A percentile compares a stretch with the other conserved stretches of the same genome.
Conservation (phyloP, 2,329 filamentous ascomycete genomes). For the Ceratocystis alfenasii region DNA sequence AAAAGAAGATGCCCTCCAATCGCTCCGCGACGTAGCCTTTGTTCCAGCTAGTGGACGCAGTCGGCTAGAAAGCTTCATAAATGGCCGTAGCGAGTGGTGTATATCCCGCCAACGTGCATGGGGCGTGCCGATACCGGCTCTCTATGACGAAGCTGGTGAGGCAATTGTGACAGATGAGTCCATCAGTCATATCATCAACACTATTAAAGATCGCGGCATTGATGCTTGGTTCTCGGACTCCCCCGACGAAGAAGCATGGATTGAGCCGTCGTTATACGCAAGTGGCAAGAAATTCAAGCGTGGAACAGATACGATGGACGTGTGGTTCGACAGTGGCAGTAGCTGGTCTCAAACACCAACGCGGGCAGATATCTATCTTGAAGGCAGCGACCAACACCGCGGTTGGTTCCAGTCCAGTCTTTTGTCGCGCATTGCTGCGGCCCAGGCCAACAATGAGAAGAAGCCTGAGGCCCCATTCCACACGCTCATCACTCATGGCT, state of each 20-base stretch:
- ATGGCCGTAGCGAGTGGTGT: conserved; percentile 88
- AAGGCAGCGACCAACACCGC: conserved; percentile 90
- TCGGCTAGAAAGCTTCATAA: conserved; percentile 73
- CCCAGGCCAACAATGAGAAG: neutral
- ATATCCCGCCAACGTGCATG: conserved; percentile 92
- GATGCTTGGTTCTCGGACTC: conserved; percentile 91
- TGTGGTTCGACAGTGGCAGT: conserved; percentile 97
- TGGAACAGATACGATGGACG: conserved; percentile 94
- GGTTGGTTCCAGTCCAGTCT: conserved; percentile 98
- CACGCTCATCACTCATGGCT: conserved; percentile 87
- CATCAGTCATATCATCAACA: conserved; percentile 70
- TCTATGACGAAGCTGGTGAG: conserved; percentile 62
- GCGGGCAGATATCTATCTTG: conserved; percentile 76
- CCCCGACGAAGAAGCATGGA: conserved; percentile 63
- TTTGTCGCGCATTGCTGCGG: conserved; percentile 61
- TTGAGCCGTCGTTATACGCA: conserved; percentile 48
- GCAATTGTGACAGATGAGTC: conserved; percentile 69
- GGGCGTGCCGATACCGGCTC: conserved; percentile 89
- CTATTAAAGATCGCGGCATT: conserved; percentile 66
- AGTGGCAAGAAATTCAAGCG: conserved; percentile 48
- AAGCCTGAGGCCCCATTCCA: conserved; percentile 56
- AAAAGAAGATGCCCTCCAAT: conserved; percentile 57
- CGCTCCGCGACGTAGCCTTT: conserved; percentile 63
- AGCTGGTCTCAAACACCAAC: conserved; percentile 59
- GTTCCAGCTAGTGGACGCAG: conserved; percentile 62